phyloP scores from a whole-genome alignment of 164 flowering plant species.

The Warburgia ugandensis region DNA sequence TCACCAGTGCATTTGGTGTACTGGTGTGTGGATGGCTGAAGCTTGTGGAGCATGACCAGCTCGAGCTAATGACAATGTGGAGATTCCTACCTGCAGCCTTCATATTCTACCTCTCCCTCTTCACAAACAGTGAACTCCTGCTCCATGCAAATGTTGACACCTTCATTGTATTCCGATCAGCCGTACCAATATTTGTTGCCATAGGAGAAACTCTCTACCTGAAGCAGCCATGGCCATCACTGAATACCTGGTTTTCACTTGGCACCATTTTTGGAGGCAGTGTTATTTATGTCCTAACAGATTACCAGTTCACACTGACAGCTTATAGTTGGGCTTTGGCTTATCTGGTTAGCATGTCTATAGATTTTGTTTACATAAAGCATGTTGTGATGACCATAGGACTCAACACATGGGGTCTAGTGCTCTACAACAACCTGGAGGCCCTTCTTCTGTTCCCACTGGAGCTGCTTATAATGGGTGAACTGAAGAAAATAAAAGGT shows the following conservation, averaged over 20 bases:
- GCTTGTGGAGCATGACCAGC: slow-evolving; percentile 55
- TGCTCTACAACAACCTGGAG: slow-evolving; percentile 85
- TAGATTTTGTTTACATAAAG: slow-evolving; percentile 91
- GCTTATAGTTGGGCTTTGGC: slow-evolving; percentile 96
- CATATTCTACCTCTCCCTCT: slow-evolving; percentile 85
- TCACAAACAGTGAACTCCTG: slow-evolving; percentile 92
- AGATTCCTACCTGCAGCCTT: slow-evolving; percentile 82
- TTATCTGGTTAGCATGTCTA: slow-evolving; percentile 80
- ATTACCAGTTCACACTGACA: slow-evolving; percentile 69
- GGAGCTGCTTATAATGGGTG: slow-evolving; percentile 88
- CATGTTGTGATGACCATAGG: slow-evolving; percentile 96
- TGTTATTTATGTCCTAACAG: slow-evolving; percentile 75
- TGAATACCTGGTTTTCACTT: slow-evolving; percentile 74
- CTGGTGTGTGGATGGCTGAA: slow-evolving; percentile 53
- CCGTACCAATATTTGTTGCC: slow-evolving; percentile 86
- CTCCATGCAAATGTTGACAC: slow-evolving; percentile 89
- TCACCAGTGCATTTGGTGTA: slow-evolving; percentile 83
- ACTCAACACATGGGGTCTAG: slow-evolving; percentile 90
- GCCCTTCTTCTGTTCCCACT: slow-evolving; percentile 78
- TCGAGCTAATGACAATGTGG: slow-evolving; percentile 69
- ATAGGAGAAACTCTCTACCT: slow-evolving; percentile 77
- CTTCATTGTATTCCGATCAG: slow-evolving; percentile 82
- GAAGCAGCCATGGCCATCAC: slow-evolving; percentile 90
- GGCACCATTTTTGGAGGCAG: slow-evolving; percentile 85
- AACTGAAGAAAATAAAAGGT: slow-evolving; percentile 78